Evolutionary conservation across 1,139 yeast genomes (phyloP).

Genomic region (Meyerozyma elateridarum): DNA sequence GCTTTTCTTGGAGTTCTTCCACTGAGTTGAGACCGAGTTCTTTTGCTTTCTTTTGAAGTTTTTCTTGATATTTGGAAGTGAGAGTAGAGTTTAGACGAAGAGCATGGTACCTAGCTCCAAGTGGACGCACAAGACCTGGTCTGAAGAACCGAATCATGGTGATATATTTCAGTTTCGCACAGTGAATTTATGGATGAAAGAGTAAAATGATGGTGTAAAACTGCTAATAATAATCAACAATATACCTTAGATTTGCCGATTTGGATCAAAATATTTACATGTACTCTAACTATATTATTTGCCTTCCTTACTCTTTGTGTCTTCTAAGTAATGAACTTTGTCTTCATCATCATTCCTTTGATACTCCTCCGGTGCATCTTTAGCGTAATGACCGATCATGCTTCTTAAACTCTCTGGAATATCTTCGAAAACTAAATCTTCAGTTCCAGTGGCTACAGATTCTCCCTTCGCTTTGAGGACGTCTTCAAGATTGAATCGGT

Average conservation of each 20-base stretch:
- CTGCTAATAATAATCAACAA: too few relatives aligned
- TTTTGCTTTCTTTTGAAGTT: conserved; percentile 34
- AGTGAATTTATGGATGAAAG: too few relatives aligned
- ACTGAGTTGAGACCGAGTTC: conserved; percentile 39
- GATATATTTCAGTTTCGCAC: too few relatives aligned
- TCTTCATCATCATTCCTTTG: conserved; percentile 14
- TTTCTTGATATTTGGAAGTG: conserved; percentile 21
- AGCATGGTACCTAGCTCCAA: too few relatives aligned
- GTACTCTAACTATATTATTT: too few relatives aligned
- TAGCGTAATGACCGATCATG: conserved; percentile 59
- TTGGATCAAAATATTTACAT: too few relatives aligned
- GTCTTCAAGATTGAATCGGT: conserved; percentile 70
- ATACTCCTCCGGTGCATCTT: conserved; percentile 51
- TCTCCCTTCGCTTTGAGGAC: conserved; percentile 77
- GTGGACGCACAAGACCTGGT: too few relatives aligned
- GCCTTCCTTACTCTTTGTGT: not conserved
- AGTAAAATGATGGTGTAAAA: too few relatives aligned
- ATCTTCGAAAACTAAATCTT: conserved; percentile 66
- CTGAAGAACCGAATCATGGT: too few relatives aligned
- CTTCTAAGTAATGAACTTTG: conserved; percentile 6
- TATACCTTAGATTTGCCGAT: too few relatives aligned
- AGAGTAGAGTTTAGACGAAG: not conserved
- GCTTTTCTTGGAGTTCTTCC: conserved; percentile 57
- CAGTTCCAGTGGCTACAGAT: conserved; percentile 53
- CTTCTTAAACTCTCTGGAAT: conserved; percentile 60